These are phyloP conservation scores for Penicillium lividum DNA, from an alignment of 495 filamentous ascomycete species.

Conservation along the genomic window DNA sequence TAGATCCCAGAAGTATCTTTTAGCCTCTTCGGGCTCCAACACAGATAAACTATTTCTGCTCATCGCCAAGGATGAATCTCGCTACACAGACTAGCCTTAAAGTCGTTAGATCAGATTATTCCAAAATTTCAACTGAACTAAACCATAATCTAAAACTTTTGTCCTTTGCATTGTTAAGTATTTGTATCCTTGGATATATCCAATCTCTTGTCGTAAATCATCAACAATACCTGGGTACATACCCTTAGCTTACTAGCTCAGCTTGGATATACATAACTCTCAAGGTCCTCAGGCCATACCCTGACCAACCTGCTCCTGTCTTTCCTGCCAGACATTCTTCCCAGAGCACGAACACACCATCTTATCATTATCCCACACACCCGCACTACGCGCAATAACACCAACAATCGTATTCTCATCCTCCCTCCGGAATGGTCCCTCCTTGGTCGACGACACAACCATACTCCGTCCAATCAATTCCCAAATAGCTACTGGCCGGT, in stretches of 20 bases:
- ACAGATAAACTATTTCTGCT: no score
- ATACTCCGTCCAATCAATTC: slow-evolving; percentile 92
- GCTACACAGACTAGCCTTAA: no score
- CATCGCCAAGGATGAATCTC: no score
- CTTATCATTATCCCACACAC: slow-evolving; percentile 98
- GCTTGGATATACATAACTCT: background rate
- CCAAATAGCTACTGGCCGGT: slow-evolving; percentile 83
- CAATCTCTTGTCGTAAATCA: background rate
- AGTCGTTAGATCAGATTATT: no score
- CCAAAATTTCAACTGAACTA: no score
- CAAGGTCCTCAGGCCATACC: slow-evolving; percentile 67
- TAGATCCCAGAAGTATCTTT: no score
- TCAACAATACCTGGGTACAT: background rate
- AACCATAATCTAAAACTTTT: no score
- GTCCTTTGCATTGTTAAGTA: no score
- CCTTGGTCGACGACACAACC: slow-evolving; percentile 63
- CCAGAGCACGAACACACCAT: slow-evolving; percentile 93
- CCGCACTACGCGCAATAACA: slow-evolving; percentile 90
- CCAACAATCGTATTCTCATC: slow-evolving; percentile 84
- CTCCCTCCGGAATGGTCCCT: slow-evolving; percentile 58
- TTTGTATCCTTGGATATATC: background rate
- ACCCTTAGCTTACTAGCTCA: no score
- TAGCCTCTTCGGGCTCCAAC: no score
- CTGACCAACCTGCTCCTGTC: slow-evolving; percentile 80
- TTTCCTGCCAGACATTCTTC: slow-evolving; percentile 97